Evolutionary conservation across 345 rosid genomes (phyloP), one percentile per base, ranked within the genome.

Genomic region (Linum trigynum): DNA sequence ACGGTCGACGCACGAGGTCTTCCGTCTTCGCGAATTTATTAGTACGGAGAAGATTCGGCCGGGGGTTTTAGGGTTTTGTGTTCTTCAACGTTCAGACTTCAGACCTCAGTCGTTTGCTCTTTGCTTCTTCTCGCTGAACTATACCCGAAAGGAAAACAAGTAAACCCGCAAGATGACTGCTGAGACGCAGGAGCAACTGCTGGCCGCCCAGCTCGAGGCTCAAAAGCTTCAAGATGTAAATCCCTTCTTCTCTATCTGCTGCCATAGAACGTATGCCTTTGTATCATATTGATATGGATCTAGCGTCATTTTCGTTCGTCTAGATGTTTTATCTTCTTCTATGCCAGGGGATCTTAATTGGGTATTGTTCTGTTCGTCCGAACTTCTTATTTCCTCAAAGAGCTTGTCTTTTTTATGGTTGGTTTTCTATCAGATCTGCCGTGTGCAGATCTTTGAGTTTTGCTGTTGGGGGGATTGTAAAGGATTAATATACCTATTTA

Each of bases 161-260:
- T 48, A 48, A 51, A 38, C 3, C 75, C 76, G 75, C 76, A 57
- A 67, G 43, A 89, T 89, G 96, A 81, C 95, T 71, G 83, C 89
- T 65, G 80, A 82, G 74, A 66, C 75, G 23, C 82, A 79, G 64
- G 95, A 81, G 75, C 89, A 84, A 72, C 75, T 84, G 71, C 90
- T 82, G 51, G 87, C 87, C 0, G 81, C 86, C 7, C 85, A 83
- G 65, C 80, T 88, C 36, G 91, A 82, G 57, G 73, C 80, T 58
- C 87, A 85, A 57, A 88, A 84, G 74, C 81, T 85, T 42, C 53
- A 48, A 48, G 81, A 85, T 57, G 89, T 87, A 75, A 23, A 8
- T 48, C 53, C 64, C 36, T 36, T 39, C 51, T 43, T 57, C 59
- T 55, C 62, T 14, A 5, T 56, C 9, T 66, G 36, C 1, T 48